phyloP scores from a whole-genome alignment of 805 yeast species.

The Hermanozyma aechmeae region DNA sequence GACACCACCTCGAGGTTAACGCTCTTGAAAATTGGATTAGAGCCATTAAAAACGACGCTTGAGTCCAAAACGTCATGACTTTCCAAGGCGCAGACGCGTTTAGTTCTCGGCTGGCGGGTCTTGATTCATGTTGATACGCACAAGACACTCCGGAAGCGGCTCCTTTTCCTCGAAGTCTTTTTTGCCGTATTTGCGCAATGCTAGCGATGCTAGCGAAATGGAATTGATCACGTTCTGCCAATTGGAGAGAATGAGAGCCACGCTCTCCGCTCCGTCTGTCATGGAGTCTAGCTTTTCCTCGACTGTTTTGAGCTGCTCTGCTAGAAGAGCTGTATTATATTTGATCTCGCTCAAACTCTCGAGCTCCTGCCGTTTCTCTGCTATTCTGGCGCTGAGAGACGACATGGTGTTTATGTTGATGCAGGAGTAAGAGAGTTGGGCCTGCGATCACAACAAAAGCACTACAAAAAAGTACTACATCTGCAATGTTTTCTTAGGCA shows the following conservation, averaged over 20 bases:
- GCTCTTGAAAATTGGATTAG: not conserved
- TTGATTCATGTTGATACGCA: slow-evolving; percentile 45
- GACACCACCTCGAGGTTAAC: slow-evolving; percentile 1
- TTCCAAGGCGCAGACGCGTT: slow-evolving; percentile 7
- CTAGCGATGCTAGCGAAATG: slow-evolving; percentile 49
- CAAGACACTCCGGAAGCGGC: slow-evolving; percentile 60
- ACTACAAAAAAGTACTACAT: no score
- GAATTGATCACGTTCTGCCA: slow-evolving; percentile 59
- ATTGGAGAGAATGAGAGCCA: slow-evolving; percentile 47
- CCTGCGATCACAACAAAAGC: no score
- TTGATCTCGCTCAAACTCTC: slow-evolving; percentile 39
- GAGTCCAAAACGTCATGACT: not conserved
- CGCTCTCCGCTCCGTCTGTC: slow-evolving; percentile 51
- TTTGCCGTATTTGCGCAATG: slow-evolving; percentile 35
- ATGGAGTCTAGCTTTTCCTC: slow-evolving; percentile 40
- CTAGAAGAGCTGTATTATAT: slow-evolving; percentile 35
- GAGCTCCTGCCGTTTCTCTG: slow-evolving; percentile 44
- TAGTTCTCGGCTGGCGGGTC: slow-evolving; percentile 14
- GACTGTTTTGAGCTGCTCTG: slow-evolving; percentile 38
- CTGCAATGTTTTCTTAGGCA: no score
- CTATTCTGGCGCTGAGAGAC: slow-evolving; percentile 21
- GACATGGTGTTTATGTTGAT: no score
- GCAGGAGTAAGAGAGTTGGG: no score
- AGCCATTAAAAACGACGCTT: not conserved
- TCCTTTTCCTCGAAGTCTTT: slow-evolving; percentile 31